These are phyloP conservation scores for Phytophthora niederhauseri DNA, from an alignment of 352 stramenopile species.

Conservation along the genomic window DNA sequence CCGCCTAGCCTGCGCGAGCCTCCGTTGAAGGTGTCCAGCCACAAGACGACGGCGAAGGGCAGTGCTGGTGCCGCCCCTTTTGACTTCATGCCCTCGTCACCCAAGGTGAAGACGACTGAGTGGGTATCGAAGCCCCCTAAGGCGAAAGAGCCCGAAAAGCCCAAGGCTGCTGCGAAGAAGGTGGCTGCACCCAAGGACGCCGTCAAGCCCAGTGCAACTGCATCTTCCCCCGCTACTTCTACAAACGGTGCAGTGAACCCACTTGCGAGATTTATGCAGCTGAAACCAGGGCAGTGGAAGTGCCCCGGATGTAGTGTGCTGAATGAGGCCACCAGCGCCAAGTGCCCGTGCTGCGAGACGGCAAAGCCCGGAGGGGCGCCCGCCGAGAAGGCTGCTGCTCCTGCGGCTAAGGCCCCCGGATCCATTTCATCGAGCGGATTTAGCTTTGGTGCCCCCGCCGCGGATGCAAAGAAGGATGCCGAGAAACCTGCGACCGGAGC, in stretches of 20 bases:
- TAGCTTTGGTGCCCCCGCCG: conserved; percentile 34
- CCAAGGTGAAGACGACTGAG: conserved; percentile 53
- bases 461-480: conserved; percentile 23
- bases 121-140: conserved; percentile 37
- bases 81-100: conserved; percentile 68
- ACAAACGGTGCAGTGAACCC: conserved; percentile 45
- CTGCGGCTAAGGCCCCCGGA: conserved; percentile 18
- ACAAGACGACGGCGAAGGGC: conserved; percentile 36
- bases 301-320: conserved; percentile 79
- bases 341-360: conserved; percentile 86
- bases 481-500: conserved; percentile 27
- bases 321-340: conserved; percentile 57
- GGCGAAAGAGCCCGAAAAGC: conserved; percentile 33
- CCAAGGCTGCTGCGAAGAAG: conserved; percentile 25
- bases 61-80: conserved; percentile 49
- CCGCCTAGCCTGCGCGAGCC: conserved; percentile 63
- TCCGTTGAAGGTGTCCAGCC: conserved; percentile 35
- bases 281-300: conserved; percentile 78
- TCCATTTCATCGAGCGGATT: conserved; percentile 36
- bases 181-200: conserved; percentile 9
- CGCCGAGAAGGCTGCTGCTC: conserved; percentile 11
- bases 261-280: conserved; percentile 67
- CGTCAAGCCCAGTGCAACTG: conserved; percentile 15
- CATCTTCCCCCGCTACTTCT: conserved; percentile 13
- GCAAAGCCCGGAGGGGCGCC: conserved; percentile 41